These are phyloP conservation scores for Henckelia pumila DNA, from an alignment of 257 asterid genomes.

Conservation along the genomic window DNA sequence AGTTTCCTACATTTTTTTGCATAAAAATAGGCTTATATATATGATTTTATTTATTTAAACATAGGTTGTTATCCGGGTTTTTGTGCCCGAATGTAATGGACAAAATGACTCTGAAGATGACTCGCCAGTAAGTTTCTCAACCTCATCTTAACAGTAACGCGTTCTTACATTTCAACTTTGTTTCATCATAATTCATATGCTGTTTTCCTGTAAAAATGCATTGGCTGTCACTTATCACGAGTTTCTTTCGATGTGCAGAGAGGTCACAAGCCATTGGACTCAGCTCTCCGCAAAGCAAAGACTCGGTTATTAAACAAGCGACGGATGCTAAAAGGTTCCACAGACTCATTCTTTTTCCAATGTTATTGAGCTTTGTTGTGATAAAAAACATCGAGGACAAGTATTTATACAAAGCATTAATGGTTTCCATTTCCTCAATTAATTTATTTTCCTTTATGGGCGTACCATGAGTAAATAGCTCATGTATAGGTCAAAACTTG, in stretches of 20 bases:
- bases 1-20: not conserved
- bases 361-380: not conserved
- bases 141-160: not conserved
- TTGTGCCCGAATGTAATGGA: conserved; percentile 24
- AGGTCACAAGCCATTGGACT: not conserved
- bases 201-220: not conserved
- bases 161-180: not conserved
- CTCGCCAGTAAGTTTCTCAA: conserved; percentile 17
- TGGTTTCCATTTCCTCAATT: not conserved
- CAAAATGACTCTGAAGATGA: conserved; percentile 21
- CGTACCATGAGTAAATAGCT: no score
- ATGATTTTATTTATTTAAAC: not conserved
- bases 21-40: not conserved
- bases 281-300: conserved; percentile 30
- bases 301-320: conserved; percentile 32
- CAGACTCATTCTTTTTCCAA: not conserved
- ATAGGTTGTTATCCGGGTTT: conserved; percentile 24
- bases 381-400: not conserved
- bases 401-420: no score
- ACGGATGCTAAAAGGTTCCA: conserved; percentile 25
- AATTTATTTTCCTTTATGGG: no score
- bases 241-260: conserved; percentile 12
- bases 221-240: not conserved
- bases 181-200: not conserved
- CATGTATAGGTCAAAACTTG: not conserved